Base-by-base conservation (phyloP, 768 basidiomycete genomes). In the Leccinum ochraceum region DNA sequence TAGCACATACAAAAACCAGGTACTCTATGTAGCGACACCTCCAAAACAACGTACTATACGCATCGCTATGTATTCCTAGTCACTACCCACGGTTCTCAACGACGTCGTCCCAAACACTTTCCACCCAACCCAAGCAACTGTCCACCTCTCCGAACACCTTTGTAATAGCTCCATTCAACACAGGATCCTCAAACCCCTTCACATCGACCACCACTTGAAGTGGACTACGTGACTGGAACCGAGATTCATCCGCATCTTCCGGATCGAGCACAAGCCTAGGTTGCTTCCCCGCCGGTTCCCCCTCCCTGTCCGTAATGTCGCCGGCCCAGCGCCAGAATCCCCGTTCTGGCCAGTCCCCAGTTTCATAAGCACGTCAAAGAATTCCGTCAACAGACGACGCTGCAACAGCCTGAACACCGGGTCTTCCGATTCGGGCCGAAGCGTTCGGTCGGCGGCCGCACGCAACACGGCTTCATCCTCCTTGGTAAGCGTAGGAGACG, bases 151-250 rank as follows among this genome's bases (percentile, higher is more conserved):
- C 64, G 57, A 81, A 70, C 24, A 77, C 77, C 13, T 83, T 81
- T 16, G 67, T 63, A 9, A 82, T 71, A 0, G 78, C 84, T 13
- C 66, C 62, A n/a, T 66, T 74, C 53, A 92, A 74, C 1, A 86
- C 75, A 28, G 78, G 78, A 64, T 88, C 88, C 59, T 90, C 87
- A 65, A 90, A 90, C 1, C 89, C 89, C 67, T 86, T 87, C 46
- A 88, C 76, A 10, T 68, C 66, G 6, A 73, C 14, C 22, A 34
- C 36, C 3, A 58, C 37, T 26, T 30, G 50, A 17, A 58, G 55
- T 16, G 57, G 59, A 55, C 53, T 54, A 22, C 54, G 58, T 2
- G 30, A 20, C 28, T 52, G 32, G 14, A 49, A 22, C 58, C 56
- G 55, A 36, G 24, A 57, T 44, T 63, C 61, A 28, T 65, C 64